Base-by-base conservation (phyloP, 2,329 filamentous ascomycete genomes). In the Sphaerostilbella broomeana region DNA sequence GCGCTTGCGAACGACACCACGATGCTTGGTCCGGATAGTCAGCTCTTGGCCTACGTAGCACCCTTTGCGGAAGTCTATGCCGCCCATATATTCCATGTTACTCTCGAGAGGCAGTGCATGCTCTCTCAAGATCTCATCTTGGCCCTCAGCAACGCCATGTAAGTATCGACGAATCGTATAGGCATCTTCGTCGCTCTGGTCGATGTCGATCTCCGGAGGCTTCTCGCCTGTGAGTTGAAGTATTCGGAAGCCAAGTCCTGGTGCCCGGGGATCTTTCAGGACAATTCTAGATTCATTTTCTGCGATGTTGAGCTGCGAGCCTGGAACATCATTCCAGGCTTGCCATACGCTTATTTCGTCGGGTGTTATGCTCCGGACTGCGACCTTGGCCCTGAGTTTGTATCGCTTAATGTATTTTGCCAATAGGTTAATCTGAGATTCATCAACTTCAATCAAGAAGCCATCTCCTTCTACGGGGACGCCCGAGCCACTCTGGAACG, bases 31-130 rank as follows among this genome's bases (percentile, higher is more conserved):
- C 28, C 92, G 82, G 49, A 97, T 95, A 2, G 92, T 97, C 47
- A 98, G 73, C 62, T 98, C 92, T 64, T 98, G 92, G 0, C 92
- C 92, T 6, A 97, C 79, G 61, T 98, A 98, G 64, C 92, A 98
- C 6, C 92, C 92, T 67, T 98, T 98, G 56, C 79, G 79, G 67
- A 92, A 98, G 63, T 95, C 86, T 49, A 98, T 82, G 18, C 79
- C 92, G 33, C 77, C 75, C 73, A 86, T 86, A 44, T 86, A 66
- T 62, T 98, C 92, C 58, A 97, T 74, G 59, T 95, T 95, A 56
- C 74, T 82, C 63, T 97, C 90, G 61, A 89, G 81, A 1, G 92
- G 90, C 39, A 98, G 69, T 1, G 87, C 80, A 13, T 73, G 67
- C 48, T 84, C 84, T 43, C 72, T 65, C 6, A 77, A 59, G 15